Evolutionary conservation across 1,284 basidiomycete genomes (phyloP).

Genomic region (Ceratobasidium sp.): DNA sequence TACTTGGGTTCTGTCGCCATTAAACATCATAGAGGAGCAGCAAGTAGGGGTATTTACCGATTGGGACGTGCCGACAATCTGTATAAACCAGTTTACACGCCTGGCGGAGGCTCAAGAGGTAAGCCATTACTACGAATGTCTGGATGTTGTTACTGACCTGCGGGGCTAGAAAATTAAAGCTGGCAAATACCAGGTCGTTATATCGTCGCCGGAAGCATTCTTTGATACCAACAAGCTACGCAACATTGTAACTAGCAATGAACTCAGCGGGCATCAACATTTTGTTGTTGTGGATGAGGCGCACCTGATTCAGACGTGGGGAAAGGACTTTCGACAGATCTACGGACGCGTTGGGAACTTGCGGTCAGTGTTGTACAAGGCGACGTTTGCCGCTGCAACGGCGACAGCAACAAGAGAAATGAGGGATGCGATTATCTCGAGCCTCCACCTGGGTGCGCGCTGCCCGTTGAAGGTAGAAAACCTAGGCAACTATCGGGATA

Average conservation of each 20-base stretch:
- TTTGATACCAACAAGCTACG: conserved; percentile 8
- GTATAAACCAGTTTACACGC: neutral
- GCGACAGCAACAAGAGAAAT: conserved; percentile 5
- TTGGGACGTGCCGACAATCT: neutral
- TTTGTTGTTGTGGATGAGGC: conserved; percentile 15
- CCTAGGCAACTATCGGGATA: neutral
- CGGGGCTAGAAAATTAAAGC: conserved; percentile 12
- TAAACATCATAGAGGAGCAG: neutral
- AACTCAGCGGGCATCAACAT: neutral
- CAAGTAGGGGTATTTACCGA: neutral
- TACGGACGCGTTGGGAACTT: conserved; percentile 14
- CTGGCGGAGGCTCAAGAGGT: neutral
- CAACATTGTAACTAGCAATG: neutral
- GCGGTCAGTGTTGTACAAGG: neutral
- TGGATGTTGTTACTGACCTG: too few relatives aligned
- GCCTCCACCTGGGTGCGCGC: neutral
- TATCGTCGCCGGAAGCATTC: conserved; percentile 23
- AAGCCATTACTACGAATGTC: neutral
- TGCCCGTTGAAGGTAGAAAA: neutral
- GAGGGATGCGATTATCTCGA: neutral
- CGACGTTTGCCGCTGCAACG: conserved; percentile 2
- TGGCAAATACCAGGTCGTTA: conserved; percentile 23
- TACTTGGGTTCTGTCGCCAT: neutral
- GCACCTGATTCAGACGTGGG: conserved; percentile 3
- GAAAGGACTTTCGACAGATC: neutral